A percentile compares a stretch with the other conserved stretches of the same genome.
phyloP scores from a whole-genome alignment of 2,329 filamentous ascomycete species.

The Thielaviopsis ethacetica region DNA sequence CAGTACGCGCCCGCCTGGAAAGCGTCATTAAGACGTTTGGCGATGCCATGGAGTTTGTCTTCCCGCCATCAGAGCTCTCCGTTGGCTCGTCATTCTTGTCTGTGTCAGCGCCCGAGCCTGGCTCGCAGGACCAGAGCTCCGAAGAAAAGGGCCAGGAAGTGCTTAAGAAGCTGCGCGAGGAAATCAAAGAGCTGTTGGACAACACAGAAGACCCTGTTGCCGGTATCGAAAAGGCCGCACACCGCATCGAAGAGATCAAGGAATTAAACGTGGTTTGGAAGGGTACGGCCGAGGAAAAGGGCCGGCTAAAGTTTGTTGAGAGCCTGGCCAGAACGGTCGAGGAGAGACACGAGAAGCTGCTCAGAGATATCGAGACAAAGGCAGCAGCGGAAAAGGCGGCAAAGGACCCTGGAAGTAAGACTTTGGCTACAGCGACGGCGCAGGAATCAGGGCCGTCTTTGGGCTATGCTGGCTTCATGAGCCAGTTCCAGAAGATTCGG shows the following conservation, averaged over 20 bases:
- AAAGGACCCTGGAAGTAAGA: slow-evolving; percentile 19
- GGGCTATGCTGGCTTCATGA: slow-evolving; percentile 37
- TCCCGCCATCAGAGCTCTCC: slow-evolving; percentile 75
- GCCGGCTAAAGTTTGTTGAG: slow-evolving; percentile 67
- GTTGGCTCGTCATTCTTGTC: slow-evolving; percentile 76
- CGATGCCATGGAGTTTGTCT: slow-evolving; percentile 86
- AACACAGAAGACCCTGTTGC: slow-evolving; percentile 38
- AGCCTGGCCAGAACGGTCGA: slow-evolving; percentile 67
- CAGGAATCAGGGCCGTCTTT: slow-evolving; percentile 27
- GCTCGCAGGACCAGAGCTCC: slow-evolving; percentile 43
- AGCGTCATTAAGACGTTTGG: slow-evolving; percentile 83
- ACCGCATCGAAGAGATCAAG: slow-evolving; percentile 61
- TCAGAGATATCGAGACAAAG: slow-evolving; percentile 34
- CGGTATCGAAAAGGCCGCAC: slow-evolving; percentile 57
- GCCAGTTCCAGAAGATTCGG: slow-evolving; percentile 44
- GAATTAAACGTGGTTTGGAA: slow-evolving; percentile 72
- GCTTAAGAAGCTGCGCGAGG: slow-evolving; percentile 50
- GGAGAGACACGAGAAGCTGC: slow-evolving; percentile 43
- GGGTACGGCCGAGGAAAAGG: slow-evolving; percentile 89
- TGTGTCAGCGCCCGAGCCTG: slow-evolving; percentile 69
- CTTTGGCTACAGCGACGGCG: slow-evolving; percentile 16
- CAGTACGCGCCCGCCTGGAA: slow-evolving; percentile 72
- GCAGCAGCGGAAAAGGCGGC: slow-evolving; percentile 21
- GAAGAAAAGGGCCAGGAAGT: slow-evolving; percentile 80
- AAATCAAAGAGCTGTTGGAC: slow-evolving; percentile 53